Base-by-base conservation (phyloP, 2,329 filamentous ascomycete genomes). In the Diaporthe vexans region DNA sequence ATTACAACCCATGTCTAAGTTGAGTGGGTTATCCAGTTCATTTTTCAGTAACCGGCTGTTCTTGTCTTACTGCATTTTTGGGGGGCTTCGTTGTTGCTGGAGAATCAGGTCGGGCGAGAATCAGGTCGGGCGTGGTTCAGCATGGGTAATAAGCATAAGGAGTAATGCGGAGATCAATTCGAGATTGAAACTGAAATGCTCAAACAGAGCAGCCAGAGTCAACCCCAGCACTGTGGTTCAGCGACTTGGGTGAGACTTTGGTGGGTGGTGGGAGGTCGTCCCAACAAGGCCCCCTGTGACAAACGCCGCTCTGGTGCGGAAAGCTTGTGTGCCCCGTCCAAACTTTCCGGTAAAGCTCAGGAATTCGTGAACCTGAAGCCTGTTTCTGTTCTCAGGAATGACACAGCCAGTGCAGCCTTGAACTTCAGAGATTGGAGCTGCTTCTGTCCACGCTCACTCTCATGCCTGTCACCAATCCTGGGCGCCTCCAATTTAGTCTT, bases 1-100 rank as follows among this genome's bases (percentile, higher is more conserved):
- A 80, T 81, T 43, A 84, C 85, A n/a, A 79, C 74, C n/a, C 29
- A 68, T 15, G 6, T 52, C 1, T 76, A 21, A 74, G 24, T 35
- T 58, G 4, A 19, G 3, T 24, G 26, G n/a, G 21, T 3, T 24
- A 15, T 7, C 2, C 8, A 7, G 26, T 1, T n/a, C 7, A 10
- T 43, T 1, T 2, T 13, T 35, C 3, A 43, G 63, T 15, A 40
- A 37, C 24, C 48, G 48, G n/a, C 7, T 5, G 11, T 4, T 33
- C 15, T 24, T 35, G 26, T 19, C 37, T 51, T 37, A 1, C 4
- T 19, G 29, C 35, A 19, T 46, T 13, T 5, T n/a, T 46, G 24
- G n/a, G n/a, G 4, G 17, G 1, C 4, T 46, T 21, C 26, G 10
- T 56, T 3, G 17, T 37, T 4, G 1, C 17, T 0, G n/a, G 21